Percentiles rank a stretch among this genome's conserved stretches.
Evolutionary conservation across 148 eudicot genomes (phyloP).

Genomic region (Gaultheria prostrata): DNA sequence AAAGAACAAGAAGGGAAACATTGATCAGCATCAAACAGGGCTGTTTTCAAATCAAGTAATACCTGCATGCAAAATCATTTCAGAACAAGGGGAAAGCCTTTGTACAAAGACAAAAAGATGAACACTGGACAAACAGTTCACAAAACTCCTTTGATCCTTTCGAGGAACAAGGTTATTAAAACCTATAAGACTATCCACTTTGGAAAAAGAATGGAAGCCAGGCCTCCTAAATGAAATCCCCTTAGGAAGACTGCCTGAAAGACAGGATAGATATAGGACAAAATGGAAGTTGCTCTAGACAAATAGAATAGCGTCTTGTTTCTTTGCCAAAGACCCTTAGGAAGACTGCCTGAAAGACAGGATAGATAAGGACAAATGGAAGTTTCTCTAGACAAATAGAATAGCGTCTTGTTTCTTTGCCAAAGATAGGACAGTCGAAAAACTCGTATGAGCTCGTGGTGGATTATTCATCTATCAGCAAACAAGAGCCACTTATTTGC

Average conservation of each 20-base stretch:
- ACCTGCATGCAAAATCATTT: not conserved
- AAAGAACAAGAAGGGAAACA: conserved; percentile 24
- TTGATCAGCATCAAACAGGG: conserved; percentile 70
- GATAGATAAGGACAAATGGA: not conserved
- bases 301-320: no score
- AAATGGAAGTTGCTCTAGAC: not conserved
- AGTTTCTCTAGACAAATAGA: no score
- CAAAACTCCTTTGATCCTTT: not conserved
- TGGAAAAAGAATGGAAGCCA: not conserved
- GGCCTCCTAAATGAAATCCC: not conserved
- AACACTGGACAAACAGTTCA: not conserved
- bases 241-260: not conserved
- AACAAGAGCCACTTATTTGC: not conserved
- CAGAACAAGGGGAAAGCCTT: not conserved
- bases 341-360: not conserved
- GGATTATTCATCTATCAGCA: not conserved
- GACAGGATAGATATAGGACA: not conserved
- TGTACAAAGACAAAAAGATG: not conserved
- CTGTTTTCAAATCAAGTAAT: conserved; percentile 21
- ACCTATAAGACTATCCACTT: not conserved
- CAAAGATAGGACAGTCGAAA: not conserved
- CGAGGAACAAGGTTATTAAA: not conserved
- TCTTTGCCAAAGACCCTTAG: not conserved
- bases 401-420: no score
- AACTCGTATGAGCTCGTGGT: not conserved